Evolutionary conservation across 495 filamentous ascomycete genomes (phyloP), one percentile per base, ranked within the genome.

Genomic region (Aspergillus kassunensis): DNA sequence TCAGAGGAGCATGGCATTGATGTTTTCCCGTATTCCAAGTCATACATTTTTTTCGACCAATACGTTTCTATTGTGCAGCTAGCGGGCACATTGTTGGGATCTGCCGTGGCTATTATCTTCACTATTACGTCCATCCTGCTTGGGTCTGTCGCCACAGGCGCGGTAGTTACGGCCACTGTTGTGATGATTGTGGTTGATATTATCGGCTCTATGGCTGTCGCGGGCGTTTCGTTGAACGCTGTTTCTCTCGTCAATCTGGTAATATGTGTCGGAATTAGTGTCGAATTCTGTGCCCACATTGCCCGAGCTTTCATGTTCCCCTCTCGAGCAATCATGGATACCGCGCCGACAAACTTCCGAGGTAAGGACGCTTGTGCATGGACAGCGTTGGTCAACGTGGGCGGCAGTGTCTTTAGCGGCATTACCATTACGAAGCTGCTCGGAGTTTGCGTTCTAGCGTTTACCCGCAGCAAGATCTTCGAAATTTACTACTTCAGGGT

Each of bases 1-100:
- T 86, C 77, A 18, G 67, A 78, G 35, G 78, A 73, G 43, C 88
- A 89, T 11, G 77, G 79, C 8, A 81, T 89, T 37, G 78, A 86
- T 20, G 83, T 97, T 44, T 98, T 97, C 78, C 91, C 93, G 0
- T 98, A 98, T 67, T 89, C 86, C 35, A 86, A 97, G 58, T 91
- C 93, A 65, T 98, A 98, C 72, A 91, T 98, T 59, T 98, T 97
- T 80, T 97, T 98, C 65, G 92, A 98, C 71, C 93, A 97, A 64
- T 98, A 98, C 66, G 78, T 88, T 2, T 79, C 81, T 50, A 97
- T 98, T 56, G 83, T 93, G 27, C 76, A 71, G 21, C 79, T 97
- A 4, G 89, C 93, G 0, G 83, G 79, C 5, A 79, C 86, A 1
- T 80, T 98, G 7, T 77, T 98, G 47, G 84, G 89, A 30, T 86